These are phyloP conservation scores for Sporisorium iseilematis-ciliati DNA, from an alignment of 1,284 basidiomycete genomes.

Conservation along the genomic window DNA sequence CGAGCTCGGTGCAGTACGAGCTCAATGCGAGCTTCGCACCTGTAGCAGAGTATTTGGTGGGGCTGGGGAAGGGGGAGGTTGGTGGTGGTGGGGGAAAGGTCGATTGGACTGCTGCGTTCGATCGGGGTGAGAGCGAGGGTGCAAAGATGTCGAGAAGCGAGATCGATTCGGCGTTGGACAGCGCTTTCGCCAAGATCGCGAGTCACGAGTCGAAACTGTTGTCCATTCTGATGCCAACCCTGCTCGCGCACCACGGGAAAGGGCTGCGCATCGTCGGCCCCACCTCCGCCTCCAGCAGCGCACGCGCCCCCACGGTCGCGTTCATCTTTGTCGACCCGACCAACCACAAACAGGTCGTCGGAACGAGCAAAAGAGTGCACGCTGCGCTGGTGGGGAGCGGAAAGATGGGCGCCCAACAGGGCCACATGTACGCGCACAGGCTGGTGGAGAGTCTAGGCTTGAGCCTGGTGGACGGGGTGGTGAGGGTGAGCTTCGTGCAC, in stretches of 20 bases:
- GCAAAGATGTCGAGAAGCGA: slow-evolving; percentile 1
- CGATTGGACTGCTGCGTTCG: slow-evolving; percentile 28
- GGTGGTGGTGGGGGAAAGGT: background rate
- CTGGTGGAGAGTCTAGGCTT: slow-evolving; percentile 73
- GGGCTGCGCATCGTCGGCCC: slow-evolving; percentile 76
- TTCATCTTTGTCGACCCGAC: slow-evolving; percentile 75
- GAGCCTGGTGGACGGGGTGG: slow-evolving; percentile 75
- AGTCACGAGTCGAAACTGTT: slow-evolving; percentile 73
- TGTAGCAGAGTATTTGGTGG: slow-evolving; percentile 77
- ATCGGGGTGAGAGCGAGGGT: background rate
- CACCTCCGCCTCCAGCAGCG: slow-evolving; percentile 65
- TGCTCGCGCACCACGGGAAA: slow-evolving; percentile 71
- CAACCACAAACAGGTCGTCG: slow-evolving; percentile 69
- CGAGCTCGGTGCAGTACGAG: slow-evolving; percentile 75
- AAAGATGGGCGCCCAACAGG: slow-evolving; percentile 79
- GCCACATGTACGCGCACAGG: slow-evolving; percentile 82
- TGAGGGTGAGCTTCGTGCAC: slow-evolving; percentile 82
- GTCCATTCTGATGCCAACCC: slow-evolving; percentile 71
- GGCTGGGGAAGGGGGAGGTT: slow-evolving; percentile 69
- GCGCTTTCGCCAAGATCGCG: slow-evolving; percentile 68
- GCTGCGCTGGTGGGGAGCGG: slow-evolving; percentile 72
- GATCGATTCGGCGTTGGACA: slow-evolving; percentile 54
- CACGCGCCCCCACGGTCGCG: slow-evolving; percentile 77
- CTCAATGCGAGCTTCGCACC: slow-evolving; percentile 76
- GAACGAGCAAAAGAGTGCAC: slow-evolving; percentile 77